These are phyloP conservation scores for Colletotrichum paranaense DNA, from an alignment of 2,329 filamentous ascomycete genomes.

Conservation along the genomic window DNA sequence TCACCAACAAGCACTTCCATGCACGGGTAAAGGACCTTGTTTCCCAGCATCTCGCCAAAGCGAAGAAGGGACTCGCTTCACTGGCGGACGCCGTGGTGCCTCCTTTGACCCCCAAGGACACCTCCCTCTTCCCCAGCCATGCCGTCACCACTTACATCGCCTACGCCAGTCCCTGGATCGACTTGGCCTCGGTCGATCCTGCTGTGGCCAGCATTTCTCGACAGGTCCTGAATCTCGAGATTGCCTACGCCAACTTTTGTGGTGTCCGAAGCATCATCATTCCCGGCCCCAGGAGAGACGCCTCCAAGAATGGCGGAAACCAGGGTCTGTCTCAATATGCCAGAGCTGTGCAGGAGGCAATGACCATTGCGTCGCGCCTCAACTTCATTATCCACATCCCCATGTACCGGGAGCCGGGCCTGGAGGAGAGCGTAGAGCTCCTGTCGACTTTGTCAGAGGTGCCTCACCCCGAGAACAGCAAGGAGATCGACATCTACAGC, in stretches of 20 bases:
- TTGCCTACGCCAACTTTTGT: slow-evolving; percentile 96
- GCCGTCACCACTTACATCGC: slow-evolving; percentile 80
- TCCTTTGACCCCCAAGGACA: slow-evolving; percentile 84
- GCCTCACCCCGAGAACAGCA: slow-evolving; percentile 47
- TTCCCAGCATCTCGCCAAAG: slow-evolving; percentile 61
- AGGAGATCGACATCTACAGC: slow-evolving; percentile 76
- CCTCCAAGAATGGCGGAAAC: slow-evolving; percentile 61
- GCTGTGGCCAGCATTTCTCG: slow-evolving; percentile 87
- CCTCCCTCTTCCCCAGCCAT: slow-evolving; percentile 75
- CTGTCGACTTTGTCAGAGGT: slow-evolving; percentile 57
- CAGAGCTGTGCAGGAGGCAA: slow-evolving; percentile 82
- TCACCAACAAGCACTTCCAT: slow-evolving; percentile 81
- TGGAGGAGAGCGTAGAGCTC: slow-evolving; percentile 63
- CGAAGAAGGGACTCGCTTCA: slow-evolving; percentile 53
- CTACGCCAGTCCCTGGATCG: slow-evolving; percentile 91
- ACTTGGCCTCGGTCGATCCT: slow-evolving; percentile 85
- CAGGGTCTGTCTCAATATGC: slow-evolving; percentile 79
- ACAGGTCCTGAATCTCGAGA: slow-evolving; percentile 89
- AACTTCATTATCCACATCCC: slow-evolving; percentile 85
- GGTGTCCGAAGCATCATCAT: slow-evolving; percentile 87
- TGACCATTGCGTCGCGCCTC: slow-evolving; percentile 79
- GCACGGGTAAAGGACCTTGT: slow-evolving; percentile 73
- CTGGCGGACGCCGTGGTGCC: slow-evolving; percentile 68
- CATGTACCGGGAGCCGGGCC: slow-evolving; percentile 80
- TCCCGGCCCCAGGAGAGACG: slow-evolving; percentile 77